These are phyloP conservation scores for Oenanthe sinensis DNA, from an alignment of 129 eudicot species.

Conservation along the genomic window DNA sequence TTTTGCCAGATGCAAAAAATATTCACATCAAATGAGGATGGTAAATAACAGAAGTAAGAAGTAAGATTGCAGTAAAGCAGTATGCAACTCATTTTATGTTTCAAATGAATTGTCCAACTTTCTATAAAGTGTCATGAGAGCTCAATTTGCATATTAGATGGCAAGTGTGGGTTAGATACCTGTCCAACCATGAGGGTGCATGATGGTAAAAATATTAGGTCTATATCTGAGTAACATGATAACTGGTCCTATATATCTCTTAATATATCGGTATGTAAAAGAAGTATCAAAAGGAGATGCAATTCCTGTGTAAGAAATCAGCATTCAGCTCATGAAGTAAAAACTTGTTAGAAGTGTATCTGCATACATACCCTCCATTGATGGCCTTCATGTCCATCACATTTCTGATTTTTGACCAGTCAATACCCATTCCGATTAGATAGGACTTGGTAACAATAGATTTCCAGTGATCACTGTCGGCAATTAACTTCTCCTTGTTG, in stretches of 20 bases:
- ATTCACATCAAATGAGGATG: not conserved
- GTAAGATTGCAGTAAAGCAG: not conserved
- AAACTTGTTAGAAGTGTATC: not conserved
- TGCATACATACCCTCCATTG: conserved; percentile 81
- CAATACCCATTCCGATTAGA: conserved; percentile 73
- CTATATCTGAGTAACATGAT: too few relatives aligned
- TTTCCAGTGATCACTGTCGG: conserved; percentile 77
- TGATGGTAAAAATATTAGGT: too few relatives aligned
- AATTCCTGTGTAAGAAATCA: not conserved
- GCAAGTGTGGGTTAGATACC: not conserved
- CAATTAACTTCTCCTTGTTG: conserved; percentile 51
- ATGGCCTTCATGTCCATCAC: conserved; percentile 97
- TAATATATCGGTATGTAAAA: not conserved
- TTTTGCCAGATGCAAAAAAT: not conserved
- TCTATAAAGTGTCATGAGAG: not conserved
- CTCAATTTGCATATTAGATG: not conserved
- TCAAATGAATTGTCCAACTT: not conserved
- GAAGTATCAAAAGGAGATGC: not conserved
- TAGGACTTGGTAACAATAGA: conserved; percentile 72
- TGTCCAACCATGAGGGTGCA: not conserved
- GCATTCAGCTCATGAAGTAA: not conserved
- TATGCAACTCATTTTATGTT: not conserved
- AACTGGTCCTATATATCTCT: not conserved
- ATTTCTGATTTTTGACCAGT: conserved; percentile 86
- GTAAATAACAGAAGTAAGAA: not conserved